Percentiles rank a stretch among this genome's conserved stretches.
These are phyloP conservation scores for Tetrapisispora taiwanensis DNA, from an alignment of 805 yeast genomes.

Conservation along the genomic window DNA sequence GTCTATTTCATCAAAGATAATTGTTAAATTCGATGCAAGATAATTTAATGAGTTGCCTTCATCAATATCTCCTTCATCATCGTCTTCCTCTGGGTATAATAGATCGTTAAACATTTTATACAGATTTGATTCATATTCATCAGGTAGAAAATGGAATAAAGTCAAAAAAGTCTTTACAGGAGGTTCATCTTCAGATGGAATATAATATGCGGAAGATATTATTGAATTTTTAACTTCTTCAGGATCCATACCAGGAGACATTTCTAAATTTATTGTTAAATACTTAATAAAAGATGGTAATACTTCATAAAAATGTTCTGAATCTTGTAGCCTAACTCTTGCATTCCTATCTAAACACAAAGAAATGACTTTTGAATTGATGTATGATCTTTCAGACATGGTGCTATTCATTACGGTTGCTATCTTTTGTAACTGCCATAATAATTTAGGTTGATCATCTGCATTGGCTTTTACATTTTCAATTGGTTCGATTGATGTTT, in stretches of 20 bases:
- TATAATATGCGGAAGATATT: slow-evolving; percentile 23
- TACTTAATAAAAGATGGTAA: slow-evolving; percentile 23
- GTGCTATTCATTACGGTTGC: slow-evolving; percentile 15
- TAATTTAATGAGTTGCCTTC: slow-evolving; percentile 19
- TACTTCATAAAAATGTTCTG: slow-evolving; percentile 24
- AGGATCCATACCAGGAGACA: slow-evolving; percentile 13
- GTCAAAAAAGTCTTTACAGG: slow-evolving; percentile 19
- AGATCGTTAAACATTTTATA: slow-evolving; percentile 28
- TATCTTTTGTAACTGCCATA: slow-evolving; percentile 24
- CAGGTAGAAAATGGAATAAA: slow-evolving; percentile 26
- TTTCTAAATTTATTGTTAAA: slow-evolving; percentile 6
- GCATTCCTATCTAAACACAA: slow-evolving; percentile 15
- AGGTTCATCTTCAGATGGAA: slow-evolving; percentile 12
- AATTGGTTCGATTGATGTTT: slow-evolving; percentile 5
- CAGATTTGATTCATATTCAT: slow-evolving; percentile 25
- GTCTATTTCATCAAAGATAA: slow-evolving; percentile 26
- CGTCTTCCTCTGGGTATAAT: slow-evolving; percentile 20
- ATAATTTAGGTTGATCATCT: slow-evolving; percentile 17
- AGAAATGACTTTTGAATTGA: slow-evolving; percentile 16
- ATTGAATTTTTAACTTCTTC: slow-evolving; percentile 12
- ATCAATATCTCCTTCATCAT: slow-evolving; percentile 3
- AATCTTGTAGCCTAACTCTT: slow-evolving; percentile 11
- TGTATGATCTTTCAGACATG: slow-evolving; percentile 17
- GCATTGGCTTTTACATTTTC: slow-evolving; percentile 5
- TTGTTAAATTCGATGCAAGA: slow-evolving; percentile 23